Base-by-base conservation (phyloP, 805 yeast species). In the Metschnikowia picachoensis region DNA sequence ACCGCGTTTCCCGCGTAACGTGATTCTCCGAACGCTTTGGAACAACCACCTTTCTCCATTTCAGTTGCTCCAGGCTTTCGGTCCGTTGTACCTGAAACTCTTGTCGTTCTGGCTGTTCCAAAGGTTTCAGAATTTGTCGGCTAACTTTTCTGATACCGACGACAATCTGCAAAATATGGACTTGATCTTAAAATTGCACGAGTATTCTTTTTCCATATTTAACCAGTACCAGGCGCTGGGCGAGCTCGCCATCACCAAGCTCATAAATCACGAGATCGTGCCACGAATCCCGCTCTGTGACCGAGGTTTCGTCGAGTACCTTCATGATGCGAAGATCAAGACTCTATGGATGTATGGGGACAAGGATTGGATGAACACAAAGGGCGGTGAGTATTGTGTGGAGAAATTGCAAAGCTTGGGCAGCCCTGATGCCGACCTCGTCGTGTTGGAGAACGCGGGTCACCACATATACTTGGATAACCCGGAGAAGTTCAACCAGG, bases 201-300 rank as follows among this genome's bases (percentile, higher is more conserved):
- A 64, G 46, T 71, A 70, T 52, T 69, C 73, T 0, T 71, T 60
- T 45, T 67, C 74, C 1, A 66, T 71, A 2, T 71, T 70, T 54
- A 70, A 70, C 52, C 76, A 71, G 53, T 70, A 53, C 52, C 74
- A 67, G 51, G 71, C 73, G 1, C 66, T 73, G 1, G 76, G 76
- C 1, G 76, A 71, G 47, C 58, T 71, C 47, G 75, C 76, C 31
- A 70, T 71, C 28, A 67, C 74, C 13, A 69, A 66, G 44, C 57
- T 71, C 14, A 65, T 71, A 32, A 69, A 61, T 49, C 72, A 66
- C 49, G 73, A 70, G 46, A 68, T 71, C 20, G 56, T 71, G 30
- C 67, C 76, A 1, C 51, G 57, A 17, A 51, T 71, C 15, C 76
- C 76, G 2, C 53, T 71, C n/a, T 59, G 72, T 44, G 74, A 70